Evolutionary conservation across 768 basidiomycete species (phyloP), one percentile per base, ranked within the genome.

Genomic region (Serpula lacrymans): DNA sequence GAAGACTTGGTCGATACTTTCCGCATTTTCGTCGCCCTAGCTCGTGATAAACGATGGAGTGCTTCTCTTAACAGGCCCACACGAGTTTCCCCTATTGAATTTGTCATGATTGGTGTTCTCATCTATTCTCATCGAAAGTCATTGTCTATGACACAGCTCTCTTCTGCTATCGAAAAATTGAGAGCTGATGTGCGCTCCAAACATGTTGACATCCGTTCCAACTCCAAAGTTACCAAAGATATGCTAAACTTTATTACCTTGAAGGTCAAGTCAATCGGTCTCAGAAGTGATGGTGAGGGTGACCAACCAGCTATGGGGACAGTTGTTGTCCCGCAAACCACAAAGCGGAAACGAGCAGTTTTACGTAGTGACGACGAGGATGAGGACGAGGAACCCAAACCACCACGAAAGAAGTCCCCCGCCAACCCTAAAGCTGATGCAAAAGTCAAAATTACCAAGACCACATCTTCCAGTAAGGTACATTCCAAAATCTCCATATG

Each of bases 61-160:
- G 47, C 41, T 22, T 59, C 66, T 5, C 58, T 70, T 24, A 56
- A 59, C 35, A 53, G 50, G 14, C 63, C 63, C 12, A 52, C 61
- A 7, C 63, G 65, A 18, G 59, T 73, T 4, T 61, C 70, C 7
- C 67, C 72, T 1, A 62, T 68, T 28, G 71, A 72, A 42, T 71
- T 74, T 47, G 65, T 76, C 41, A 68, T 70, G 63, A 57, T 66
- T 0, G 64, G 58, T 14, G 60, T 68, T 41, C 51, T 76, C 46
- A 65, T 79, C 14, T 56, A 60, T 39, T 39, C 65, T 28, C 59
- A 67, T 46, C 55, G 62, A 26, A 28, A 51, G 28, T 49, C 37
- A 3, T 37, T 69, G 5, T 65, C 67, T 0, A 55, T 70, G 22
- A 53, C 55, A 2, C 72, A 77, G 40, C 59, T 76, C 24, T 64